Evolutionary conservation across 805 yeast species (phyloP).

Genomic region (Kockiozyma suomiensis): DNA sequence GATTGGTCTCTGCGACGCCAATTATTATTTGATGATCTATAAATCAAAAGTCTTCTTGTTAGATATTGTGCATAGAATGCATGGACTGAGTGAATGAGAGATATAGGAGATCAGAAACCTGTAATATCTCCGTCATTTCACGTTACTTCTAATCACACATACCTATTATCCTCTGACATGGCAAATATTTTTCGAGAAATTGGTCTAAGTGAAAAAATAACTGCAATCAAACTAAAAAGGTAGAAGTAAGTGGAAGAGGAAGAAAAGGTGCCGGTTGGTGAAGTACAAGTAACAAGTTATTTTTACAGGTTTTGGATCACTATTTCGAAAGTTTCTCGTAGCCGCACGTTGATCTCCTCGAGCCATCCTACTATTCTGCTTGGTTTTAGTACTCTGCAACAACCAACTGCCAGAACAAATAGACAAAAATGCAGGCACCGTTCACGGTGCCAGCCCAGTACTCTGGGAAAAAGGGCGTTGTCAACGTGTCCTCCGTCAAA

Average conservation of each 20-base stretch:
- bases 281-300: too few species aligned
- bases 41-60: neutral
- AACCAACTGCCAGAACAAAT: too few species aligned
- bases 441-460: constrained; percentile 29
- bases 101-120: neutral
- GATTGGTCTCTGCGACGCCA: constrained; percentile 32
- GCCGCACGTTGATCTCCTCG: too few species aligned
- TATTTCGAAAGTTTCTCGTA: neutral
- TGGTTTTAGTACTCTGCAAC: too few species aligned
- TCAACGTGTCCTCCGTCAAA: constrained; percentile 18
- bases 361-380: neutral
- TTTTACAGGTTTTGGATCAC: neutral
- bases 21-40: neutral
- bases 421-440: constrained; percentile 26
- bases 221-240: too few species aligned
- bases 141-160: neutral
- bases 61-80: neutral
- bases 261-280: too few species aligned
- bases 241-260: too few species aligned
- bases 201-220: too few species aligned
- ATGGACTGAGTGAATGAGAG: too few species aligned
- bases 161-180: constrained; percentile 14
- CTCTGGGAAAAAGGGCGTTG: constrained; percentile 30
- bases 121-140: neutral
- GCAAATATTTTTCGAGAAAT: too few species aligned